These are phyloP conservation scores for Starmerella potacharoeniae DNA, from an alignment of 805 yeast species.

Conservation along the genomic window DNA sequence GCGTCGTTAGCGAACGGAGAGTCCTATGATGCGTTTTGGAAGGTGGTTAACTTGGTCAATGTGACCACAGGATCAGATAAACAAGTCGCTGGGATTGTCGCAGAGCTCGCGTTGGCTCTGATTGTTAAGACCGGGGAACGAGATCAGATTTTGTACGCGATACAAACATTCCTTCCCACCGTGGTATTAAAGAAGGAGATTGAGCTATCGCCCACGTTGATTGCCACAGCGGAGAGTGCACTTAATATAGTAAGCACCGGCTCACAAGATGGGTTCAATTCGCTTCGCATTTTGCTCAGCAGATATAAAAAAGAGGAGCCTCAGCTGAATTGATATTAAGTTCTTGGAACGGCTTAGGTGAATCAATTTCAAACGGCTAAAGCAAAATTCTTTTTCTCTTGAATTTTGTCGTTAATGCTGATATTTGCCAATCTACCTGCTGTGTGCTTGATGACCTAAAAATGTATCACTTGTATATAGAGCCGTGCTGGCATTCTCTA, in stretches of 20 bases:
- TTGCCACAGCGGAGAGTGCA: slow-evolving; percentile 10
- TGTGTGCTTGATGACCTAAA: too few species aligned
- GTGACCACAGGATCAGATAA: slow-evolving; percentile 15
- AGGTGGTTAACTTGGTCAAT: slow-evolving; percentile 21
- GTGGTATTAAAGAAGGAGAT: slow-evolving; percentile 6
- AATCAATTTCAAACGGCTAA: too few species aligned
- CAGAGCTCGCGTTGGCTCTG: slow-evolving; percentile 21
- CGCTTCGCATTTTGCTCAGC: slow-evolving; percentile 16
- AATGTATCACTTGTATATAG: too few species aligned
- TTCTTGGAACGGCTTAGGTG: too few species aligned
- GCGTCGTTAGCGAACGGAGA: slow-evolving; percentile 24
- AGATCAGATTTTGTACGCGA: slow-evolving; percentile 19
- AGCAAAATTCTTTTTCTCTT: too few species aligned
- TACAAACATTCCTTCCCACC: slow-evolving; percentile 22
- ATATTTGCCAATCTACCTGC: too few species aligned
- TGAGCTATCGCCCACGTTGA: slow-evolving; percentile 13
- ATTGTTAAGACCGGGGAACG: slow-evolving; percentile 26
- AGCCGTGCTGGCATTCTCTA: too few species aligned
- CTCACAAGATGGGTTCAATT: slow-evolving; percentile 5
- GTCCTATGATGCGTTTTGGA: slow-evolving; percentile 27
- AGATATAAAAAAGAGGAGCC: not conserved
- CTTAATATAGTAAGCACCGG: slow-evolving; percentile 22
- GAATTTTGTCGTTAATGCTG: too few species aligned
- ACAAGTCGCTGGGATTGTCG: slow-evolving; percentile 19
- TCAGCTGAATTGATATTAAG: not conserved